phyloP scores from a whole-genome alignment of 305 asterid genomes.

The Fraxinus sp. region DNA sequence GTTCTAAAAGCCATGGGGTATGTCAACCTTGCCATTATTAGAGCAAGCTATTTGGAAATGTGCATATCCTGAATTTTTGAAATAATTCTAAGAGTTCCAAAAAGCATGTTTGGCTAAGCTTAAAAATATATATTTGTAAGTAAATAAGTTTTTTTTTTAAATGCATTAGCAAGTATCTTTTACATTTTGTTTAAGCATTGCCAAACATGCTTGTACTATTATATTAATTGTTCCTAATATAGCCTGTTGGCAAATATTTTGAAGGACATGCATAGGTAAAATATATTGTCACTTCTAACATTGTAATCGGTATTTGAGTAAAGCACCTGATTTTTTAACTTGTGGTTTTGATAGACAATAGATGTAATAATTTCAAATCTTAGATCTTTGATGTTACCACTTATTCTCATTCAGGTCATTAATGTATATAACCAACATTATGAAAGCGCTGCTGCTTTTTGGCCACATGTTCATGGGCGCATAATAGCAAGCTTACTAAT shows the following conservation, averaged over 20 bases:
- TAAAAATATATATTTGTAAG: background rate
- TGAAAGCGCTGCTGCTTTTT: constrained; percentile 94
- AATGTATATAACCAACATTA: constrained; percentile 85
- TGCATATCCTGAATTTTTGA: background rate
- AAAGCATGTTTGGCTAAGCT: background rate
- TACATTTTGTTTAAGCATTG: background rate
- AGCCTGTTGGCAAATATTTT: background rate
- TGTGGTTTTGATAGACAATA: background rate
- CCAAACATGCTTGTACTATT: background rate
- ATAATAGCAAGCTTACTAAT: constrained; percentile 82
- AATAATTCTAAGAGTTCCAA: background rate
- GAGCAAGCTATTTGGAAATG: background rate
- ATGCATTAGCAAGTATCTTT: background rate
- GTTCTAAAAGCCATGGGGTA: background rate
- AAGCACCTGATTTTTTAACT: background rate
- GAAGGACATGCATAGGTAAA: background rate
- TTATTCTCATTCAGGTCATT: constrained; percentile 49
- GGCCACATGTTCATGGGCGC: constrained; percentile 95
- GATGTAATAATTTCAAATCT: background rate
- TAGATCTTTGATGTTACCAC: background rate
- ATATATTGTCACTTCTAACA: background rate
- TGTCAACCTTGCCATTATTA: background rate
- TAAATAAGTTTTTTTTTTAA: background rate
- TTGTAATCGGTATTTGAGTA: background rate
- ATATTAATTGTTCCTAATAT: background rate